phyloP scores from a whole-genome alignment of 768 basidiomycete species.

The Phallus indusiatus region DNA sequence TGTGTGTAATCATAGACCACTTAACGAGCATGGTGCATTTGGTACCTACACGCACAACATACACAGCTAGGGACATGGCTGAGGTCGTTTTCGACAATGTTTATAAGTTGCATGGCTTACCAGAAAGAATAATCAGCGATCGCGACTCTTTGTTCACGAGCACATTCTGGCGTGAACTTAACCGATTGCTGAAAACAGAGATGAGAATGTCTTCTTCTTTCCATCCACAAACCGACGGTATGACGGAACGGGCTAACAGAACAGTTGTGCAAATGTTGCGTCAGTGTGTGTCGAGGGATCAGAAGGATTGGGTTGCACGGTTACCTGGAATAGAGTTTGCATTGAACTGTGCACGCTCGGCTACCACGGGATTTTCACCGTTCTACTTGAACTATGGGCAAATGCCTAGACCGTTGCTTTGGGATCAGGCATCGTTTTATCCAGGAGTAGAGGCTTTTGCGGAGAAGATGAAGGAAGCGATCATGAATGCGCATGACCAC shows the following conservation, averaged over 20 bases:
- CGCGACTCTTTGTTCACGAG: conserved; percentile 25
- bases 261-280: conserved; percentile 24
- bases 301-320: conserved; percentile 22
- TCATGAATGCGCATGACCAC: conserved; percentile 25
- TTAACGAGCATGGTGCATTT: conserved; percentile 19
- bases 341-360: conserved; percentile 25
- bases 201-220: conserved; percentile 23
- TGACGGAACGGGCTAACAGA: conserved; percentile 22
- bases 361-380: conserved; percentile 26
- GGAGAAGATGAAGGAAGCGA: conserved; percentile 17
- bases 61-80: conserved; percentile 25
- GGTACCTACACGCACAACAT: conserved; percentile 19
- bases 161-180: conserved; percentile 24
- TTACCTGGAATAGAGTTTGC: conserved; percentile 29
- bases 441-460: conserved; percentile 24
- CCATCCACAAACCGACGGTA: conserved; percentile 30
- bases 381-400: conserved; percentile 27
- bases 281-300: conserved; percentile 16
- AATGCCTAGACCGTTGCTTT: conserved; percentile 23
- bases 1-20: conserved; percentile 18
- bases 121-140: conserved; percentile 24
- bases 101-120: conserved; percentile 32
- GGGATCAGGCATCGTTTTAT: conserved; percentile 16
- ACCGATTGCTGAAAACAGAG: conserved; percentile 19
- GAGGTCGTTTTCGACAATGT: conserved; percentile 14